phyloP scores from a whole-genome alignment of 1,139 yeast species.

The Geotrichum candidum region DNA sequence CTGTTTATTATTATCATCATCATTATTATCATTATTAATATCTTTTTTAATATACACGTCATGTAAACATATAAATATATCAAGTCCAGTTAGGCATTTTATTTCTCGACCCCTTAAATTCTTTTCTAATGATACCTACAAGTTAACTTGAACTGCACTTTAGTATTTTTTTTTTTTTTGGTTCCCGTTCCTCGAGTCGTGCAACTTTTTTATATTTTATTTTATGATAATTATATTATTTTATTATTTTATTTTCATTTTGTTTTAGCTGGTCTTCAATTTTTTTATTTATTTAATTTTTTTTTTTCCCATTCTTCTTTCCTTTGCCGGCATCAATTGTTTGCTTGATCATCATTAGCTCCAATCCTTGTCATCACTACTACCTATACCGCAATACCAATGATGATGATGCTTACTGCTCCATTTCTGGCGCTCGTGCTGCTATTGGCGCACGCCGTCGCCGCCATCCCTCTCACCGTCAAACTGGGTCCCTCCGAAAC shows the following conservation, averaged over 20 bases:
- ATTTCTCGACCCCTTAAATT: background rate
- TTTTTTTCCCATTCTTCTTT: no score
- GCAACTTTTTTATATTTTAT: background rate
- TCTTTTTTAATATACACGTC: background rate
- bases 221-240: background rate
- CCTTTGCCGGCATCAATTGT: no score
- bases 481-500: constrained; percentile 70
- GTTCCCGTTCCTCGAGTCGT: background rate
- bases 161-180: background rate
- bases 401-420: background rate
- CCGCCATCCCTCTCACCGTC: constrained; percentile 54
- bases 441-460: background rate
- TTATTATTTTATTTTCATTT: no score
- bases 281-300: no score
- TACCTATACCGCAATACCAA: background rate
- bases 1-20: background rate
- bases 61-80: background rate
- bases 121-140: background rate
- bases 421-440: background rate
- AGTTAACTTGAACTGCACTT: background rate
- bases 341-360: no score
- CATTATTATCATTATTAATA: no score
- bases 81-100: background rate
- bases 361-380: no score
- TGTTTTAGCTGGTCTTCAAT: no score